Evolutionary conservation across 1,139 yeast species (phyloP), one percentile per base, ranked within the genome.

Genomic region (Geotrichum fermentans): DNA sequence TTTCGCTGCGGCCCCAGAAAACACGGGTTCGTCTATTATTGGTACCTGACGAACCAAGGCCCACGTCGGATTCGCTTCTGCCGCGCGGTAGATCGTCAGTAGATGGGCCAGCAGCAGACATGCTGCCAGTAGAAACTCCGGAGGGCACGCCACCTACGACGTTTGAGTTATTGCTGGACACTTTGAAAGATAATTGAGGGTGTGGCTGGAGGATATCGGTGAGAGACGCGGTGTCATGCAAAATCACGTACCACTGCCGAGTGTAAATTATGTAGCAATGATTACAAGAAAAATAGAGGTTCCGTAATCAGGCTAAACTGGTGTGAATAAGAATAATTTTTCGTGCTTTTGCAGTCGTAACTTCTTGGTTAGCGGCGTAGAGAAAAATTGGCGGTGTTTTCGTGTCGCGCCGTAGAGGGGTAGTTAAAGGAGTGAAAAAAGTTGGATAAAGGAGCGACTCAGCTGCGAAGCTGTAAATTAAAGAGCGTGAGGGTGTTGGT

Each of bases 1-100:
- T 50, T 28, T 50, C 53, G 6, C 43, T 20, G 7, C 53, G 44
- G 22, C 53, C 50, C 53, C 53, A 50, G 28, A 50, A 50, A 6
- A 50, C 53, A 16, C 53, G 48, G 20, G 50, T 46, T 36, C 50
- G 26, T 10, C 52, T 47, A 18, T 32, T 13, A 2, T 36, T 37
- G 21, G 35, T 16, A 10, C 43, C 50, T 3, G 45, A 8, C 29
- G 39, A 30, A 7, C 41, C 41, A 10, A 26, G 33, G 13, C 42
- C 42, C 10, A 18, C 35, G 17, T 40, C 43, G 17, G 43, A 40
- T 8, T 40, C 43, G 2, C 20, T 17, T 6, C 22, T 38, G 33
- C 39, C 38, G 16, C 39, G 16, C 20, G 26, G 32, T 11, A 41
- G 24, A 39, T 26, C 39, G 14, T 34, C 30, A 4, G 39, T 14